phyloP scores from a whole-genome alignment of 1,284 basidiomycete species.

The Leccinum insolens region DNA sequence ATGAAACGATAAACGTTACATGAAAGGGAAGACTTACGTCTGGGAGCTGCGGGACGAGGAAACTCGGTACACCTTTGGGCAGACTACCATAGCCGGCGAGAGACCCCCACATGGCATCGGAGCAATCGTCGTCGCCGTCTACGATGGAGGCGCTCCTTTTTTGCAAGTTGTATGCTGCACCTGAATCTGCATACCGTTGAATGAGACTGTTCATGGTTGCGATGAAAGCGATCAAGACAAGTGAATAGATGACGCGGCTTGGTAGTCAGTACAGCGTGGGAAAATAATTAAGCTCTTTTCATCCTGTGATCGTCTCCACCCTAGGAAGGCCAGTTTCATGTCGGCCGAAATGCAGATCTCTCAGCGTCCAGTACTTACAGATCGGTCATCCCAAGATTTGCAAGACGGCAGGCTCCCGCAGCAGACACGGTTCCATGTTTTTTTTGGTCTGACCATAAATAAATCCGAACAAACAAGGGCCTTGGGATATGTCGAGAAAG shows the following conservation, averaged over 20 bases:
- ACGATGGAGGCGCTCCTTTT: conserved; percentile 47
- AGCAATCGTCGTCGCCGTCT: conserved; percentile 65
- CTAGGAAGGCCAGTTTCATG: too few relatives aligned
- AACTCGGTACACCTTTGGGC: conserved; percentile 67
- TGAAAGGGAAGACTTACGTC: conserved; percentile 58
- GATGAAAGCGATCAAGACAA: conserved; percentile 17
- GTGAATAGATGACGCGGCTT: conserved; percentile 56
- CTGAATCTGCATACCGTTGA: conserved; percentile 63
- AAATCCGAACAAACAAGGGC: too few relatives aligned
- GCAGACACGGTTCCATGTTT: too few relatives aligned
- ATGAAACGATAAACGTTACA: conserved; percentile 18
- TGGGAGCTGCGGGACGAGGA: conserved; percentile 69
- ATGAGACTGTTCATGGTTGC: conserved; percentile 78
- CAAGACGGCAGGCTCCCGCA: too few relatives aligned
- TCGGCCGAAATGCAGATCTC: too few relatives aligned
- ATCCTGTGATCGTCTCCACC: too few relatives aligned
- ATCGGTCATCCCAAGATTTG: too few relatives aligned
- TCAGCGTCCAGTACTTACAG: too few relatives aligned
- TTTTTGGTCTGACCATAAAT: too few relatives aligned
- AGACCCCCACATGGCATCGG: conserved; percentile 78
- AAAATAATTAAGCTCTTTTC: too few relatives aligned
- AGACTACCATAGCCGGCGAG: conserved; percentile 78
- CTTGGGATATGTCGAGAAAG: too few relatives aligned
- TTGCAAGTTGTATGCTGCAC: conserved; percentile 48
- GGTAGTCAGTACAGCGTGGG: neutral